A percentile compares a stretch with the other conserved stretches of the same genome.
These are phyloP conservation scores for Trametes elegans DNA, from an alignment of 768 basidiomycete genomes.

Conservation along the genomic window DNA sequence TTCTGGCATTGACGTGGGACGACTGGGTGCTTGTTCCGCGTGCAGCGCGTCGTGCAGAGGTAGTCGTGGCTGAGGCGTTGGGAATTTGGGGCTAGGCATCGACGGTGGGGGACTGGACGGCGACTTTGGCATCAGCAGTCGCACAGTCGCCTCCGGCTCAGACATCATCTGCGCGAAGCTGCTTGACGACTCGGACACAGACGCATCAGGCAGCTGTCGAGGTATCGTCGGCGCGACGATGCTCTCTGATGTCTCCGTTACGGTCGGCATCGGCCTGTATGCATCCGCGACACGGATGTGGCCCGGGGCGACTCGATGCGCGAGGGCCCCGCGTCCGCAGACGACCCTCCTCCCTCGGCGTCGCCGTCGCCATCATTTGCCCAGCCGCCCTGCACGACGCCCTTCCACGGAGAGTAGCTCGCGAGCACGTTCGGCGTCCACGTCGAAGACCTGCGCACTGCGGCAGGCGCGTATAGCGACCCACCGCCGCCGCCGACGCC, in stretches of 20 bases:
- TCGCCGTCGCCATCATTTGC: no score
- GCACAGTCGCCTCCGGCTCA: background rate
- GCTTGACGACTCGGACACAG: background rate
- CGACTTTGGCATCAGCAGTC: no score
- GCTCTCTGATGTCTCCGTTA: slow-evolving; percentile 5
- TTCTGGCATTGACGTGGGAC: no score
- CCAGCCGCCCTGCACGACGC: slow-evolving; percentile 1
- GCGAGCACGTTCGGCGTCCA: slow-evolving; percentile 16
- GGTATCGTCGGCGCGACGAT: background rate
- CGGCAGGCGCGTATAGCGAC: background rate
- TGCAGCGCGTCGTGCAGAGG: no score
- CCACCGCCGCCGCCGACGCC: background rate
- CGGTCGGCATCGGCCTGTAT: slow-evolving; percentile 16
- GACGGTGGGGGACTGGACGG: no score
- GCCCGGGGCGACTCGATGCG: slow-evolving; percentile 7
- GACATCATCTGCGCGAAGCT: no score
- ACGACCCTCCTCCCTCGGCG: background rate
- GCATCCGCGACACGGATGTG: slow-evolving; percentile 11
- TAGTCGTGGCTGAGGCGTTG: no score
- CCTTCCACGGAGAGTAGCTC: slow-evolving; percentile 17
- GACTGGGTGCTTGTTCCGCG: no score
- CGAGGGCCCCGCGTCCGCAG: background rate
- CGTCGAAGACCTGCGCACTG: slow-evolving; percentile 3
- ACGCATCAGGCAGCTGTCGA: background rate
- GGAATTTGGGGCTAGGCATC: no score